These are phyloP conservation scores for Ulmus americana DNA, from an alignment of 331 rosid species.

Conservation along the genomic window DNA sequence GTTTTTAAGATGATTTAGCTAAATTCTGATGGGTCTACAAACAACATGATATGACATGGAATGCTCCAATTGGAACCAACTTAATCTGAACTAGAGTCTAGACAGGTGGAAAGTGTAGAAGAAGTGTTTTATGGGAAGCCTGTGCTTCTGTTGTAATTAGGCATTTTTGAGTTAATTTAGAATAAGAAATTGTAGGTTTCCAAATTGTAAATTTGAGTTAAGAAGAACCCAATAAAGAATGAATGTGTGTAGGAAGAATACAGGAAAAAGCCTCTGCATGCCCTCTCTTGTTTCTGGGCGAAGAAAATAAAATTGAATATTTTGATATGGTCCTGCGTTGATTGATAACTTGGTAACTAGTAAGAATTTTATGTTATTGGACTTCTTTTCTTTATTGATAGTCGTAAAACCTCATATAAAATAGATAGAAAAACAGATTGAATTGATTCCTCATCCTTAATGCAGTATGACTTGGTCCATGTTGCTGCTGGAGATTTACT, in stretches of 20 bases:
- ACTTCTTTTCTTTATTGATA: too few species aligned
- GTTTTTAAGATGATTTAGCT: too few species aligned
- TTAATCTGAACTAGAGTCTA: background rate
- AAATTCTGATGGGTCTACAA: too few species aligned
- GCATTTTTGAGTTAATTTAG: background rate
- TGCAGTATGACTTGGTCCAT: constrained; percentile 89
- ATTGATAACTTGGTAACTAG: background rate
- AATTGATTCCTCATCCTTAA: constrained; percentile 34
- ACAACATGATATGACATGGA: too few species aligned
- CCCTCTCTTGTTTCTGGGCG: background rate
- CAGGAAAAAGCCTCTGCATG: background rate
- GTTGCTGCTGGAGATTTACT: constrained; percentile 95
- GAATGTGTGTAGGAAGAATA: background rate
- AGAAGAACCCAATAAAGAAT: background rate
- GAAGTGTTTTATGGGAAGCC: background rate
- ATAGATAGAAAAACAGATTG: constrained; percentile 31
- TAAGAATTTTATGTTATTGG: background rate
- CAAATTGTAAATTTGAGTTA: background rate
- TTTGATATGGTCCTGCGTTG: background rate
- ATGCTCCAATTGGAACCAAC: too few species aligned
- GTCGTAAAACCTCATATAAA: constrained; percentile 17
- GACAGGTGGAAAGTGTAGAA: background rate
- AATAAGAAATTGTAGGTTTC: background rate
- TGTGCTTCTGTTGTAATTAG: background rate
- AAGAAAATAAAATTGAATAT: background rate